Evolutionary conservation across 1,284 basidiomycete species (phyloP).

Genomic region (Rhodotorula sp.): DNA sequence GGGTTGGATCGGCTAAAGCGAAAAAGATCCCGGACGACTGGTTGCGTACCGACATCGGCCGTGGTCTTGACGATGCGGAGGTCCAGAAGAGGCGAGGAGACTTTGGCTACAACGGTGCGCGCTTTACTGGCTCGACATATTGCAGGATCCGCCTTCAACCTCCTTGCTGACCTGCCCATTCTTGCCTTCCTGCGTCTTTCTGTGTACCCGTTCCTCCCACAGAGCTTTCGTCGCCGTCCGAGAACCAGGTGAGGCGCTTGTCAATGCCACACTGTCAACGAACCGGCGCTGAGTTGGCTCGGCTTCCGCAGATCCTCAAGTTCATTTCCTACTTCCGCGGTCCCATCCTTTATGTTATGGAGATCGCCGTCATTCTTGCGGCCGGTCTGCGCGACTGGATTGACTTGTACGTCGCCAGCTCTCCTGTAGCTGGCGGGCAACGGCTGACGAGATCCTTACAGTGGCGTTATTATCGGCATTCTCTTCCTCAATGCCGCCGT

Average conservation of each 20-base stretch:
- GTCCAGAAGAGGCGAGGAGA: slow-evolving; percentile 47
- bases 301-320: slow-evolving; percentile 52
- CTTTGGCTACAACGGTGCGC: slow-evolving; percentile 47
- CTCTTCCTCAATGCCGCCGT: slow-evolving; percentile 55
- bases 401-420: slow-evolving; percentile 48
- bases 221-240: no score
- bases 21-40: slow-evolving; percentile 50
- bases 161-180: slow-evolving; percentile 1
- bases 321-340: slow-evolving; percentile 51
- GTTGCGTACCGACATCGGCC: slow-evolving; percentile 55
- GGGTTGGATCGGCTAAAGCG: slow-evolving; percentile 44
- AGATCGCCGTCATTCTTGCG: slow-evolving; percentile 50
- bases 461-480: slow-evolving; percentile 56
- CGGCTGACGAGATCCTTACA: no score
- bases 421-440: no score
- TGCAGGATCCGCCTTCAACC: no score
- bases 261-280: no score
- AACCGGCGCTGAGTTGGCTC: no score
- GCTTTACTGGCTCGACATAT: no score
- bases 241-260: no score
- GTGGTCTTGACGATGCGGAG: slow-evolving; percentile 53
- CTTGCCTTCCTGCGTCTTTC: neutral
- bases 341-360: slow-evolving; percentile 52
- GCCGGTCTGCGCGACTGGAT: slow-evolving; percentile 52
- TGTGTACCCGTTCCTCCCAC: neutral